Evolutionary conservation across 345 rosid genomes (phyloP).

Genomic region (Eucalyptus cloeziana): DNA sequence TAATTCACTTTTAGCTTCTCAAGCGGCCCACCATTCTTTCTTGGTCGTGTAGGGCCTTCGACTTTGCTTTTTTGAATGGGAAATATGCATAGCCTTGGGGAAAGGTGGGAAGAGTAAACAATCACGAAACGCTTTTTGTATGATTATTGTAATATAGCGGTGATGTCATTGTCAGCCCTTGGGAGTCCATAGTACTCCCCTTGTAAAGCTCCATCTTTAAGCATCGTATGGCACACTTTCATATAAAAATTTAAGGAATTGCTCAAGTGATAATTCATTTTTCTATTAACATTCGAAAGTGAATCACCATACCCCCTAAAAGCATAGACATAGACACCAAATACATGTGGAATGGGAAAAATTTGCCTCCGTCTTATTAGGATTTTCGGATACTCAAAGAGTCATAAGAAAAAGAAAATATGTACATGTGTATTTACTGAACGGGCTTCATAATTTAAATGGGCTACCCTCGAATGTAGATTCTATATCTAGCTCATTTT

Average conservation of each 20-base stretch:
- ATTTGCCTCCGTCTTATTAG: fast-evolving
- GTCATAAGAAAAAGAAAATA: background rate
- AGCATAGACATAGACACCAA: background rate
- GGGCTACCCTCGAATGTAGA: background rate
- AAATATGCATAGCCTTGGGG: background rate
- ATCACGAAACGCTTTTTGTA: background rate
- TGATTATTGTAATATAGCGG: background rate
- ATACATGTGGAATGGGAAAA: background rate
- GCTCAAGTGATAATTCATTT: background rate
- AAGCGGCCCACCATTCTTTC: background rate
- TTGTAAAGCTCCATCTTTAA: background rate
- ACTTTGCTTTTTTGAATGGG: background rate
- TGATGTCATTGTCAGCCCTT: background rate
- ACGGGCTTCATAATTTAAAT: background rate
- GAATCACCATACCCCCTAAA: background rate
- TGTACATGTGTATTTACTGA: background rate
- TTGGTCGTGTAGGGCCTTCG: background rate
- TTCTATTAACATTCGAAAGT: background rate
- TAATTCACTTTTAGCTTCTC: background rate
- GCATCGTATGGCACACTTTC: background rate
- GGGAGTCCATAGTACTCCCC: background rate
- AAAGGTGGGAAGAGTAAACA: background rate
- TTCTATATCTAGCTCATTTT: background rate
- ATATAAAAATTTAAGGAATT: background rate
- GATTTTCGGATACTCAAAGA: background rate